Base-by-base conservation (phyloP, 2,329 filamentous ascomycete species). In the Parastagonospora avenae region DNA sequence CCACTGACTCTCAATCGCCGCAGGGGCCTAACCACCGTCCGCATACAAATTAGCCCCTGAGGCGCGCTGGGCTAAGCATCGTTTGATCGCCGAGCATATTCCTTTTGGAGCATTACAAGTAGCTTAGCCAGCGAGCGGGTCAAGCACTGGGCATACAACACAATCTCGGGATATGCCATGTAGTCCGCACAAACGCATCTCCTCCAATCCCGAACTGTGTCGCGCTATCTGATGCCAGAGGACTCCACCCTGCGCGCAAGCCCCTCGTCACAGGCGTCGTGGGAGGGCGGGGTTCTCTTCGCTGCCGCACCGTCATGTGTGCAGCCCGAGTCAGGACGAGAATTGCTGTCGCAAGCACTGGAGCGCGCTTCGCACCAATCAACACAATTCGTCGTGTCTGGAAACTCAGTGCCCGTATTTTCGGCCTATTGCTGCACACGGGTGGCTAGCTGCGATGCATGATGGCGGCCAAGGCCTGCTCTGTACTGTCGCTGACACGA, bases 11-110 rank as follows among this genome's bases (percentile, higher is more conserved):
- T 61, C 42, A 46, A 54, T 46, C 45, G 52, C 57, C 50, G 54
- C 60, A 59, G 55, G 47, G 44, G 52, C 55, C 52, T 49, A 32
- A 52, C 50, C 46, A 51, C 50, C 54, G 46, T 41, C 19, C 46
- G 15, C 39, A 32, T 41, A 51, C 63, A 66, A 65, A 70, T 66
- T 68, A 67, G 61, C 52, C 59, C 69, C 67, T 70, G 63, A 68
- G 47, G 54, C 60, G 48, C 36, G 33, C 50, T 50, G 49, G 54
- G 50, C 62, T 59, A 67, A 69, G 68, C 68, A 71, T 42, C 68
- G 70, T 73, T 72, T 72, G 70, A 73, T 73, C 70, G 68, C 68
- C 70, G 64, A 66, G 59, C 57, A 64, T 56, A 54, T 67, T 66
- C 55, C 59, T 65, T 66, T 63, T 63, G 55, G 38, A 53, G 50